Conservation (phyloP, 768 basidiomycete species). For the Rhodocollybia butyracea region DNA sequence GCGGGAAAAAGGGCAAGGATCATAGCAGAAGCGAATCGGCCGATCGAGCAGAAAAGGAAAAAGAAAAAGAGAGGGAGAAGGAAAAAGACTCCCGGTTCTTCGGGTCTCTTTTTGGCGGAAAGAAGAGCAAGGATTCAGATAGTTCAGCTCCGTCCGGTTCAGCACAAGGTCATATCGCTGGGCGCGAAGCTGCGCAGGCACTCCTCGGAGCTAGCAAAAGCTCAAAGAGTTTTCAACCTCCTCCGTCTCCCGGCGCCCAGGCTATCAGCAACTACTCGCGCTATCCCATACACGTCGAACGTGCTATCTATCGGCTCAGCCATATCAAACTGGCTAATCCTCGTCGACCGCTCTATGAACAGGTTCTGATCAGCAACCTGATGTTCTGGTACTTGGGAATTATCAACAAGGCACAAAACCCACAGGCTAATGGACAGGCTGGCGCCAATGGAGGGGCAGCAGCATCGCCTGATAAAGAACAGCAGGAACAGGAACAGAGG, state of each 20-base stretch:
- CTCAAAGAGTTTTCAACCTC: conserved; percentile 60
- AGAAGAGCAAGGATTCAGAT: conserved; percentile 77
- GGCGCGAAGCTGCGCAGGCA: conserved; percentile 84
- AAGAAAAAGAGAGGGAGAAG: conserved; percentile 27
- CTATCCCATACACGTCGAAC: conserved; percentile 97
- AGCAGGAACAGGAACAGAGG: conserved; percentile 39
- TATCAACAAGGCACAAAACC: conserved; percentile 85
- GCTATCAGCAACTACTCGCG: conserved; percentile 57
- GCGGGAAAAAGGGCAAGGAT: conserved; percentile 44
- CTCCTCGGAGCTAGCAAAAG: conserved; percentile 83
- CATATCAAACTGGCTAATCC: conserved; percentile 99
- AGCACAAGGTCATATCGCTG: conserved; percentile 42
- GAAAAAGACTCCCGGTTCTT: conserved; percentile 87
- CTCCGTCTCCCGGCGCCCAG: conserved; percentile 51
- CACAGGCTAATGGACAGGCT: conserved; percentile 30
- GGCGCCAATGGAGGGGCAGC: conserved; percentile 37
- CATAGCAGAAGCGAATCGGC: conserved; percentile 24
- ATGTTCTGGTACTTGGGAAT: conserved; percentile 99
- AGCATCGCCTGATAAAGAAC: conserved; percentile 33
- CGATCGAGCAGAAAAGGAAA: conserved; percentile 24
- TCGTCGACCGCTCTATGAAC: conserved; percentile 92
- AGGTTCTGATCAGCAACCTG: conserved; percentile 87
- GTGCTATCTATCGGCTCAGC: conserved; percentile 94
- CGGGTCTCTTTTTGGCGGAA: conserved; percentile 85
- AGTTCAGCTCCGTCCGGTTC: conserved; percentile 25